These are phyloP conservation scores for Pisolithus sp. DNA, from an alignment of 768 basidiomycete species.

Conservation along the genomic window DNA sequence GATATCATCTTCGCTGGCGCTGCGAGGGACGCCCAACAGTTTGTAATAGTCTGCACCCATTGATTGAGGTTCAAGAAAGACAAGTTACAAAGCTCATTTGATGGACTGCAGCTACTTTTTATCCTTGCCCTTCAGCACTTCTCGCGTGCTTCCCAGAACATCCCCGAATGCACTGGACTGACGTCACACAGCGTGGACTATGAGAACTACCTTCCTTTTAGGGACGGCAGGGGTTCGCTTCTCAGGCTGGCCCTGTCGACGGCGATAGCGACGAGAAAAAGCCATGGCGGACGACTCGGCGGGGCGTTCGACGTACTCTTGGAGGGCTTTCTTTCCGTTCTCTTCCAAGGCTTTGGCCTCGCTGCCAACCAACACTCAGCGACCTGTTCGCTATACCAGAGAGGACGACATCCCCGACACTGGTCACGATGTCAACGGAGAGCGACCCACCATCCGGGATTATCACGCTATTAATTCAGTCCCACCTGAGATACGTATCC, in stretches of 20 bases:
- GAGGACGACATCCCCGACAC: slow-evolving; percentile 70
- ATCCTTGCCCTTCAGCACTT: background rate
- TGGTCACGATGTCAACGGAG: slow-evolving; percentile 39
- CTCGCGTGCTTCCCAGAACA: slow-evolving; percentile 21
- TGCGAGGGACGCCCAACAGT: slow-evolving; percentile 64
- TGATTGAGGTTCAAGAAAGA: slow-evolving; percentile 4
- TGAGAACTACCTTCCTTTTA: slow-evolving; percentile 5
- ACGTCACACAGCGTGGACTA: slow-evolving; percentile 18
- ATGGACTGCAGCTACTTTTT: background rate
- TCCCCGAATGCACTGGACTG: slow-evolving; percentile 30
- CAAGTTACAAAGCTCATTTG: background rate
- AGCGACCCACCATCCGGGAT: slow-evolving; percentile 58
- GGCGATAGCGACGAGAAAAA: background rate
- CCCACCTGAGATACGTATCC: slow-evolving; percentile 62
- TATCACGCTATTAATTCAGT: slow-evolving; percentile 68
- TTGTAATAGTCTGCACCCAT: slow-evolving; percentile 93
- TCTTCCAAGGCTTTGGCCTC: slow-evolving; percentile 54
- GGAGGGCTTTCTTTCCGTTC: slow-evolving; percentile 65
- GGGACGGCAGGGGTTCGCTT: too few species aligned
- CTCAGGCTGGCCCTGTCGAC: too few species aligned
- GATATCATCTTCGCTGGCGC: slow-evolving; percentile 77
- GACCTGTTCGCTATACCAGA: slow-evolving; percentile 50
- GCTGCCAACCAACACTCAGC: slow-evolving; percentile 35
- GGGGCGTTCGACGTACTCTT: slow-evolving; percentile 47
- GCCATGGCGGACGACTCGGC: slow-evolving; percentile 18